Evolutionary conservation across 2,329 filamentous ascomycete genomes (phyloP), one percentile per base, ranked within the genome.

Genomic region (Shiraia bambusicola): DNA sequence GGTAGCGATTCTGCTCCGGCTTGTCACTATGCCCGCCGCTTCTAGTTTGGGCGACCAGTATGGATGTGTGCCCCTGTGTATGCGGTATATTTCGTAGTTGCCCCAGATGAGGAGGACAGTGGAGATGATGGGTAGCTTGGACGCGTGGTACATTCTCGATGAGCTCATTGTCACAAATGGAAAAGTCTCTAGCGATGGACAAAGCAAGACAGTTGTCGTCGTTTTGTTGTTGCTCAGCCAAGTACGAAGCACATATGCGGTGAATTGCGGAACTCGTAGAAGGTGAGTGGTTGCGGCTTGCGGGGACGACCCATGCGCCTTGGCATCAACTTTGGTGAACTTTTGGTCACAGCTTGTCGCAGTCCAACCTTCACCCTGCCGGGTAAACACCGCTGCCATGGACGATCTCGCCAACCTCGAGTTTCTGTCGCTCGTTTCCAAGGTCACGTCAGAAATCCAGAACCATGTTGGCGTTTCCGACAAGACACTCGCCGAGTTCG

Each of bases 401-500:
- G 90, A 95, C 66, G 92, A 96, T 64, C 80, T 98, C 55, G 82
- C 88, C 69, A 87, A 88, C 58, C 83, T 98, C 65, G 93, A 98
- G 77, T 78, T 94, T 47, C 80, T 98, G 39, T 95, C 91, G 59
- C 84, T 98, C 62, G 90, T 97, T 42, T 93, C 89, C 36, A 95
- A 92, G 69, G 89, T 98, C 58, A 90, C 90, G 11, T 92, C 87
- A 13, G 93, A 98, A 71, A 78, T 98, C 38, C 86, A 95, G 60
- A 98, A 98, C 64, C 88, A 98, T 71, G 72, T 97, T 45, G 89
- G 91, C 41, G 83, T 96, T 58, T 87, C 81, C 66, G 91, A 98
- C 72, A 96, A 95, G 71, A 95, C 89, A 4, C 82, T 98, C 17
- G 91, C 93, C 56, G 93, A 98, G 70, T 98, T 95, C 65, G 83